Percentiles rank a stretch among this genome's conserved stretches.
phyloP scores from a whole-genome alignment of 2,329 filamentous ascomycete species.

The Ceratocystis lukuohia region DNA sequence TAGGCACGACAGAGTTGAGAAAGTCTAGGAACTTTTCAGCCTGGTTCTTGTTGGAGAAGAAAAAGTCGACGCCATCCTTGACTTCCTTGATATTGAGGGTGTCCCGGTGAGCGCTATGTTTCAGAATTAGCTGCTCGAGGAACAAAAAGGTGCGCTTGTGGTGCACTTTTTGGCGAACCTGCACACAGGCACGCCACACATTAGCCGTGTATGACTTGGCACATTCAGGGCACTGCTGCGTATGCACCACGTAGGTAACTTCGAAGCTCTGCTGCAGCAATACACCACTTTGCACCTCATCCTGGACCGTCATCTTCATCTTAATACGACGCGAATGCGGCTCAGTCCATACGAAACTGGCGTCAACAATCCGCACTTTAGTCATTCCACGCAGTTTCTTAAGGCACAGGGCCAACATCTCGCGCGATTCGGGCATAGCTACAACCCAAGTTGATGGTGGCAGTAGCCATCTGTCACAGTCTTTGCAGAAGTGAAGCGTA shows the following conservation, averaged over 20 bases:
- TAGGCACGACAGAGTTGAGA: constrained; percentile 65
- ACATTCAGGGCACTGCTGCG: constrained; percentile 90
- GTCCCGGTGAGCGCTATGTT: constrained; percentile 80
- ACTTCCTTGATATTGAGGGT: constrained; percentile 98
- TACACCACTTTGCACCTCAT: constrained; percentile 47
- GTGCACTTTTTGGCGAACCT: constrained; percentile 90
- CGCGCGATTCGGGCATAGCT: constrained; percentile 74
- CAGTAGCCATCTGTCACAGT: constrained; percentile 87
- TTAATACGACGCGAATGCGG: constrained; percentile 86
- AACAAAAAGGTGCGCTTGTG: constrained; percentile 67
- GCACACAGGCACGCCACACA: constrained; percentile 84
- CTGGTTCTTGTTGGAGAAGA: constrained; percentile 77
- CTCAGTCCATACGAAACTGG: constrained; percentile 95
- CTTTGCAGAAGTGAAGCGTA: constrained; percentile 77
- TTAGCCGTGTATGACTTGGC: constrained; percentile 93
- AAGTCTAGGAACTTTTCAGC: constrained; percentile 90
- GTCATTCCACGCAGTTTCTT: constrained; percentile 73
- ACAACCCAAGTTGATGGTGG: constrained; percentile 78
- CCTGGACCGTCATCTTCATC: constrained; percentile 89
- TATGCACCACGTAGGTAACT: constrained; percentile 79
- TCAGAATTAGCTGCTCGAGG: constrained; percentile 89
- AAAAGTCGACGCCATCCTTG: constrained; percentile 93
- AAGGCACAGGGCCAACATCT: constrained; percentile 82
- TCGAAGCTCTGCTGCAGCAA: constrained; percentile 87
- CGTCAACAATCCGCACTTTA: constrained; percentile 90